phyloP scores from a whole-genome alignment of 331 rosid species.

The Malus hybrid region DNA sequence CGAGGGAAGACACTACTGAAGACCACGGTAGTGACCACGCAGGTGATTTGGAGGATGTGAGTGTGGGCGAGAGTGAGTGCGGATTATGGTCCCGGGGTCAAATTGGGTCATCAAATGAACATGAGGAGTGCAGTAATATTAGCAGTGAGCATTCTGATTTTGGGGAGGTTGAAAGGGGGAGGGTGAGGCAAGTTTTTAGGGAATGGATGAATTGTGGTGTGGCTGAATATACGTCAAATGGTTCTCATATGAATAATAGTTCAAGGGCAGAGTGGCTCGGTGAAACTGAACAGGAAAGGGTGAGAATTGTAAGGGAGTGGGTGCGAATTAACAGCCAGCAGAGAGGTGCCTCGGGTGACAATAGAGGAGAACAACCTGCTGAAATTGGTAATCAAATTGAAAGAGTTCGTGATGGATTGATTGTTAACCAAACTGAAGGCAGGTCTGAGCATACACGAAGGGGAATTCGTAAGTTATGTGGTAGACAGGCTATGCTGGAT shows the following conservation, averaged over 20 bases:
- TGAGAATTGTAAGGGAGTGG: slow-evolving; percentile 78
- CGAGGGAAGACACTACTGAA: slow-evolving; percentile 28
- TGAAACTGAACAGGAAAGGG: slow-evolving; percentile 90
- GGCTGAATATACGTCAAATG: slow-evolving; percentile 40
- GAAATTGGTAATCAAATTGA: slow-evolving; percentile 51
- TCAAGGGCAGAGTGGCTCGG: slow-evolving; percentile 69
- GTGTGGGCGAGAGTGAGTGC: slow-evolving; percentile 57
- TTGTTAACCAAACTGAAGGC: slow-evolving; percentile 61
- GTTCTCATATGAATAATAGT: slow-evolving; percentile 36
- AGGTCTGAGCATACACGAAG: slow-evolving; percentile 48
- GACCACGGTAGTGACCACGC: slow-evolving; percentile 27
- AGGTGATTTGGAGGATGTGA: slow-evolving; percentile 34
- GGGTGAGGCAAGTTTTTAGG: slow-evolving; percentile 84
- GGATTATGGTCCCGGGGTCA: slow-evolving; percentile 70
- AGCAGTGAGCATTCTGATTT: slow-evolving; percentile 56
- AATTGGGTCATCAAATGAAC: slow-evolving; percentile 58
- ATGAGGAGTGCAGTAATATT: slow-evolving; percentile 44
- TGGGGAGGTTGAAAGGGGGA: slow-evolving; percentile 76
- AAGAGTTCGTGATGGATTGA: slow-evolving; percentile 51
- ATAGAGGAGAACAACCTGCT: slow-evolving; percentile 59
- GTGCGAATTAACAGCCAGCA: slow-evolving; percentile 70
- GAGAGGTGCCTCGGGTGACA: slow-evolving; percentile 43
- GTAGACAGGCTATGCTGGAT: slow-evolving; percentile 87
- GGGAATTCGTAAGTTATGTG: slow-evolving; percentile 73
- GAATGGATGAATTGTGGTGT: slow-evolving; percentile 83